phyloP scores from a whole-genome alignment of 495 filamentous ascomycete species.

The Venustampulla echinocandica region DNA sequence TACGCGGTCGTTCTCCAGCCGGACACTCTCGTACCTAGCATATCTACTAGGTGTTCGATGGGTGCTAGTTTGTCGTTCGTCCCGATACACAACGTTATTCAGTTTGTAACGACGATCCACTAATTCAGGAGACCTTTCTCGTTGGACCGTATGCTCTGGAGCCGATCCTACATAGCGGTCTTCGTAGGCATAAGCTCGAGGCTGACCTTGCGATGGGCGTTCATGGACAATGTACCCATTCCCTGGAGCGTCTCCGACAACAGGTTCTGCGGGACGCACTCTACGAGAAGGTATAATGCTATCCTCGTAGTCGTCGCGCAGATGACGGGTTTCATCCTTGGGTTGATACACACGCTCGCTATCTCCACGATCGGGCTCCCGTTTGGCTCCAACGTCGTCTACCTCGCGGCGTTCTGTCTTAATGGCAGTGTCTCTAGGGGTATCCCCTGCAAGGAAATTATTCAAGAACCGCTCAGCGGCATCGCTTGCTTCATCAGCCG shows the following conservation, averaged over 20 bases:
- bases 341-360: constrained; percentile 10
- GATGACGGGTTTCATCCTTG: constrained; percentile 5
- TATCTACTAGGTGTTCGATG: constrained; percentile 22
- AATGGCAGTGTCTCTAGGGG: neutral
- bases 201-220: constrained; percentile 2
- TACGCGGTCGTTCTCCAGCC: constrained; percentile 23
- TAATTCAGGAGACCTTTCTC: constrained; percentile 22
- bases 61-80: constrained; percentile 21
- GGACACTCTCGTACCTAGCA: constrained; percentile 24
- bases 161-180: constrained; percentile 12
- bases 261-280: neutral
- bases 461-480: constrained; percentile 37
- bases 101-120: constrained; percentile 25
- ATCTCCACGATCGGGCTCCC: too few species aligned
- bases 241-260: neutral
- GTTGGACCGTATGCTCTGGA: constrained; percentile 4
- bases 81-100: constrained; percentile 24
- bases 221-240: constrained; percentile 13
- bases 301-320: constrained; percentile 7
- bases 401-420: constrained; percentile 15
- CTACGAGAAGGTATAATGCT: neutral
- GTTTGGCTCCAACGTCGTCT: too few species aligned
- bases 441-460: constrained; percentile 27
- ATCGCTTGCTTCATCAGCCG: constrained; percentile 20
- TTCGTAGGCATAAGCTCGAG: constrained; percentile 14